Evolutionary conservation across 768 basidiomycete genomes (phyloP).

Genomic region (Boletus barrowsii): DNA sequence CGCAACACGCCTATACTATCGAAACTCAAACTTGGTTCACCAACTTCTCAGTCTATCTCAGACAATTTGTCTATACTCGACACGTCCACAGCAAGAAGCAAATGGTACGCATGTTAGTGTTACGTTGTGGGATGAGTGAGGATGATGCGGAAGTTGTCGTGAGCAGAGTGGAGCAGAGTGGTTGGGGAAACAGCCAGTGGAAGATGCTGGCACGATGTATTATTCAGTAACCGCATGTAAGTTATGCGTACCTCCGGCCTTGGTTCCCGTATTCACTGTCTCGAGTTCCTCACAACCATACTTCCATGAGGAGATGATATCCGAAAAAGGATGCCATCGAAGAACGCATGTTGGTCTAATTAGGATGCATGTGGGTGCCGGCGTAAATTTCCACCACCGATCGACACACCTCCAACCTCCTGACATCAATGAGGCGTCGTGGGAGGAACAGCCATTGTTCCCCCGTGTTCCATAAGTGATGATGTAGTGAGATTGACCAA

Average conservation of each 20-base stretch:
- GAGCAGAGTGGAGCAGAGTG: constrained; percentile 16
- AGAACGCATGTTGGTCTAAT: neutral
- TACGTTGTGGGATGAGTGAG: constrained; percentile 25
- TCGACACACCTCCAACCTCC: constrained; percentile 3
- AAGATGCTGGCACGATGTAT: constrained; percentile 9
- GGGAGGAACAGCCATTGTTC: neutral
- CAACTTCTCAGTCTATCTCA: constrained; percentile 23
- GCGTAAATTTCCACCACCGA: constrained; percentile 2
- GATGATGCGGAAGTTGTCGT: constrained; percentile 20
- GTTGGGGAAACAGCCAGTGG: neutral
- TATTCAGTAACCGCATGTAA: constrained; percentile 18
- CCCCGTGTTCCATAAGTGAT: neutral
- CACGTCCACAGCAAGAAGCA: constrained; percentile 21
- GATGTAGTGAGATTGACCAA: constrained; percentile 12
- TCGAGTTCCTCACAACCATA: neutral
- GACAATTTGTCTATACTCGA: constrained; percentile 20
- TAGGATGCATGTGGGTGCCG: neutral
- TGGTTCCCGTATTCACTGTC: constrained; percentile 1
- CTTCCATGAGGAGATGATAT: neutral
- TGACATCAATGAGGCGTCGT: constrained; percentile 17
- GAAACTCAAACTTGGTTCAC: constrained; percentile 27
- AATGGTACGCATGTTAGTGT: constrained; percentile 24
- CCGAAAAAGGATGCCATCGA: neutral
- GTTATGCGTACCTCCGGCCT: neutral
- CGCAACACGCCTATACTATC: constrained; percentile 15